A percentile compares a stretch with the other conserved stretches of the same genome.
Evolutionary conservation across 2,329 filamentous ascomycete species (phyloP).

Genomic region (Neonectria punicea): DNA sequence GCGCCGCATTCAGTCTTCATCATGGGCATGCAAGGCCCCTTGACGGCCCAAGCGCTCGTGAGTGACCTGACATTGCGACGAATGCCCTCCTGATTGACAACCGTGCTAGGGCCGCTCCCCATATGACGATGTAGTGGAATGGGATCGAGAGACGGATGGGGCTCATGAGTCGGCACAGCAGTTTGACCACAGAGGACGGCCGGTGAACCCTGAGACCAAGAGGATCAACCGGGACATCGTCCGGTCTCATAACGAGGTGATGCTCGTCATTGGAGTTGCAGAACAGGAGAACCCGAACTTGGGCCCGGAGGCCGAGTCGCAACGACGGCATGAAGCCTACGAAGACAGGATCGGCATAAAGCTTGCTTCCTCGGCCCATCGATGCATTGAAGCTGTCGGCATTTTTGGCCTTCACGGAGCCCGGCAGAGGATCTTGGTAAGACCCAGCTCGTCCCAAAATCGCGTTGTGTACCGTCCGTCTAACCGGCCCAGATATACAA

Average conservation of each 20-base stretch:
- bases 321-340: constrained; percentile 57
- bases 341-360: constrained; percentile 59
- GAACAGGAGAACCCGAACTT: constrained; percentile 62
- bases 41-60: constrained; percentile 68
- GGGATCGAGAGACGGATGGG: constrained; percentile 56
- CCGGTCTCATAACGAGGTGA: constrained; percentile 70
- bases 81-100: constrained; percentile 20
- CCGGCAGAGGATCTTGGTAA: constrained; percentile 64
- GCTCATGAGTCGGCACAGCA: constrained; percentile 53
- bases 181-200: constrained; percentile 66
- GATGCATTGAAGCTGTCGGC: constrained; percentile 53
- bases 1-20: constrained; percentile 27
- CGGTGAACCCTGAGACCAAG: constrained; percentile 65
- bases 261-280: constrained; percentile 70
- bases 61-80: neutral
- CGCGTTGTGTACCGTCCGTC: neutral
- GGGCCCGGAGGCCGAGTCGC: constrained; percentile 53
- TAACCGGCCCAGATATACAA: constrained; percentile 59
- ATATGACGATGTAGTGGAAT: constrained; percentile 66
- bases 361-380: constrained; percentile 47
- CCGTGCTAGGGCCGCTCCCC: constrained; percentile 65
- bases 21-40: constrained; percentile 66
- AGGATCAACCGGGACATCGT: constrained; percentile 67
- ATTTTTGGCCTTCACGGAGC: constrained; percentile 65
- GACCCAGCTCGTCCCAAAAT: neutral